phyloP scores from a whole-genome alignment of 1,284 basidiomycete genomes.

The Acaromyces ingoldii region DNA sequence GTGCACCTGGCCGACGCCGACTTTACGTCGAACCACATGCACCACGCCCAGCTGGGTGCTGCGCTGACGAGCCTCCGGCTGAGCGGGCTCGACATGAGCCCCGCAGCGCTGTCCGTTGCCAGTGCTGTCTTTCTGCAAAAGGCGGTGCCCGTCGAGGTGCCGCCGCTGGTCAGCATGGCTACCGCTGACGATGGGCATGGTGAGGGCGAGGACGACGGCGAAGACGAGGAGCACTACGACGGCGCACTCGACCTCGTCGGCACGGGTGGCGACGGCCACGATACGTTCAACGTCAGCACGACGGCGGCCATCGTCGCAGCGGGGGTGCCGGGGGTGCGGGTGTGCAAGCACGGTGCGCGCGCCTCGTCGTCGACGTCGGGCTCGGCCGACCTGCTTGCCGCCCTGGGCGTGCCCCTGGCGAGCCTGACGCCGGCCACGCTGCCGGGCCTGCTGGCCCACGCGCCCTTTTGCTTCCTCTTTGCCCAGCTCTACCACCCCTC shows the following conservation, averaged over 20 bases:
- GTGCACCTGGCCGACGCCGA: conserved; percentile 43
- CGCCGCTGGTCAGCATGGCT: neutral
- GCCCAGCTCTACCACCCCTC: conserved; percentile 89
- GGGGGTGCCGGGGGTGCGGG: conserved; percentile 76
- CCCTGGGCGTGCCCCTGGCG: conserved; percentile 75
- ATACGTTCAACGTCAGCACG: conserved; percentile 96
- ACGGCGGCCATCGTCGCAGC: conserved; percentile 90
- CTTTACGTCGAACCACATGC: conserved; percentile 38
- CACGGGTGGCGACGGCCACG: conserved; percentile 92
- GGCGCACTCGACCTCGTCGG: conserved; percentile 57
- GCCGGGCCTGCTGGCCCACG: conserved; percentile 20
- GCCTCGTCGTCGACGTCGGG: conserved; percentile 93
- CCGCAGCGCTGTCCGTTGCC: conserved; percentile 35
- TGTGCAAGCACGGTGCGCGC: conserved; percentile 89
- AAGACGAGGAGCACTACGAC: conserved; percentile 17
- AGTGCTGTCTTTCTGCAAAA: conserved; percentile 33
- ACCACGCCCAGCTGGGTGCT: conserved; percentile 45
- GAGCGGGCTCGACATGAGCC: conserved; percentile 31
- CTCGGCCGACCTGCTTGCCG: conserved; percentile 84
- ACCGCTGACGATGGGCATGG: neutral
- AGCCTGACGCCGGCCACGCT: conserved; percentile 58
- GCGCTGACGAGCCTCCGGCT: conserved; percentile 44
- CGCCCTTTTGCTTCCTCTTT: conserved; percentile 85
- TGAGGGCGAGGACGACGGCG: conserved; percentile 7
- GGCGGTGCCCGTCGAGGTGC: conserved; percentile 21